Base-by-base conservation (phyloP, 2,329 filamentous ascomycete species). In the Colletotrichum sp. region DNA sequence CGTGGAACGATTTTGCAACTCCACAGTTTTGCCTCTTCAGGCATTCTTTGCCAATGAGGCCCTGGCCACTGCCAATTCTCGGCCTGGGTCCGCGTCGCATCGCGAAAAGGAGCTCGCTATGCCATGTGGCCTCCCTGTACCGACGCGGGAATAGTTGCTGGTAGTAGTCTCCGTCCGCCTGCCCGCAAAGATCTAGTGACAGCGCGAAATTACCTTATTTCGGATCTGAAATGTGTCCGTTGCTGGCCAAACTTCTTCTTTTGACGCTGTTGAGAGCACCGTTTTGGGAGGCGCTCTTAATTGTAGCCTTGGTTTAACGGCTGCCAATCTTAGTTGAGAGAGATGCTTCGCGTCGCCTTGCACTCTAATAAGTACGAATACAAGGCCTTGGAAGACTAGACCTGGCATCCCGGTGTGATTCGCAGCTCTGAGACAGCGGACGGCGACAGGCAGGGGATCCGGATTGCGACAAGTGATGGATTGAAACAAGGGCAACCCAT, bases 41-140 rank as follows among this genome's bases (percentile, higher is more conserved):
- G 73, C 70, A 73, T 73, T 26, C 26, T 32, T 64, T 68, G 43
- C 48, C 64, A 56, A 65, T 58, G 58, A 75, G 32, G 6, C 56
- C 64, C 73, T 56, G 26, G 43, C 43, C 9, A 34, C 43, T 68
- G 70, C 62, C 70, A 73, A 64, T 69, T 61, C 13, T 60, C 48
- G 43, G 56, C 12, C 55, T 67, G 70, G 64, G 70, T 68, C 58
- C 58, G 64, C 73, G 64, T 73, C 58, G 34, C 70, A 56, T 65
- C 21, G 48, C 36, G 34, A 71, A 72, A 67, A 65, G 70, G 70
- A 75, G 64, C 58, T 67, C 73, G 64, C 43, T 52, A 48, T 65
- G 70, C 73, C 73, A 75, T 75, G 73, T 75, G 73, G 70, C 73
- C 73, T 73, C 70, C 73, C 70, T 75, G 73, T 65, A 68, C 43